Conservation (phyloP, 2,329 filamentous ascomycete genomes). For the Albifimbria verrucaria region DNA sequence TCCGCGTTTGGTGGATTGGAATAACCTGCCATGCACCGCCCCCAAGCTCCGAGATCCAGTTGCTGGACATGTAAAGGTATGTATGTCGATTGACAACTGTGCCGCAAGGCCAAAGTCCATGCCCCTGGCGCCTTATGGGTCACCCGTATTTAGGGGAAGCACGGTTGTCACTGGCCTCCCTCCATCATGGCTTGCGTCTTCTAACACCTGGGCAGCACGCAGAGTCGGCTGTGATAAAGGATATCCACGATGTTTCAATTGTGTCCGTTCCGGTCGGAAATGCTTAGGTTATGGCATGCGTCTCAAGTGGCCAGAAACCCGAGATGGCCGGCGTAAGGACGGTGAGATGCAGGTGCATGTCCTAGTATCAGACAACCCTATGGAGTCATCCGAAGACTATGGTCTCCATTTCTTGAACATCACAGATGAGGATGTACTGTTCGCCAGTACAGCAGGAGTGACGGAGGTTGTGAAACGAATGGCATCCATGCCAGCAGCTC, state of each 20-base stretch:
- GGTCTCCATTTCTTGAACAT: slow-evolving; percentile 36
- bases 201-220: slow-evolving; percentile 28
- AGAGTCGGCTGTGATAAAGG: slow-evolving; percentile 45
- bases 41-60: slow-evolving; percentile 1
- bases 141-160: no score
- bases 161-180: no score
- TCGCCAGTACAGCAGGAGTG: neutral
- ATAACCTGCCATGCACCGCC: neutral
- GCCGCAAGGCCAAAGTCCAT: neutral
- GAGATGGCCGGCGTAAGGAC: slow-evolving; percentile 37
- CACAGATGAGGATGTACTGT: slow-evolving; percentile 31
- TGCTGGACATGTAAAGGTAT: slow-evolving; percentile 15
- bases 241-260: slow-evolving; percentile 41
- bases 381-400: slow-evolving; percentile 23
- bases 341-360: slow-evolving; percentile 7
- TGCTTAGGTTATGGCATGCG: slow-evolving; percentile 44
- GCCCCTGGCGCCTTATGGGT: neutral
- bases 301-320: slow-evolving; percentile 44
- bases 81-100: neutral
- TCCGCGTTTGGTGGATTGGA: neutral
- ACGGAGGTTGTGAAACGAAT: slow-evolving; percentile 1
- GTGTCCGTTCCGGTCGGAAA: slow-evolving; percentile 34
- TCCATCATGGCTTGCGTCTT: neutral
- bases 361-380: slow-evolving; percentile 10
- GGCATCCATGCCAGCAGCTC: neutral